These are phyloP conservation scores for Yamadazyma epiphylla DNA, from an alignment of 1,139 yeast species.

Conservation along the genomic window DNA sequence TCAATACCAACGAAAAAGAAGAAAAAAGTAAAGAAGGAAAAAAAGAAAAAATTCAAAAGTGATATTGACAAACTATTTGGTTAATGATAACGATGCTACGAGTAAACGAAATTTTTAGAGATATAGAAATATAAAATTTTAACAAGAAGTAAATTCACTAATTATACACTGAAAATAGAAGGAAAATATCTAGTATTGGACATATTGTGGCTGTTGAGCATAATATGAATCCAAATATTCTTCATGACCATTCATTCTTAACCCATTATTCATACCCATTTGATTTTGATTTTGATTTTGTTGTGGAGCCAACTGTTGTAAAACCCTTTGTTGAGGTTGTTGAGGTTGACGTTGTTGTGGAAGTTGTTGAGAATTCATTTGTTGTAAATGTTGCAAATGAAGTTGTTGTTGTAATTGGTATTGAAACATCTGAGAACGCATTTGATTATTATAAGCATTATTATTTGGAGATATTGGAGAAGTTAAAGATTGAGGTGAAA, in stretches of 20 bases:
- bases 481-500: constrained; percentile 3
- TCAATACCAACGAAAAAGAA: constrained; percentile 6
- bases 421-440: background rate
- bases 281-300: constrained; percentile 3
- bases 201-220: constrained; percentile 12
- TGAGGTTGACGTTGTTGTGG: constrained; percentile 3
- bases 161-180: no score
- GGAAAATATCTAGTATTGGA: constrained; percentile 13
- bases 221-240: constrained; percentile 9
- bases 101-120: background rate
- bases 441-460: background rate
- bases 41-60: constrained; percentile 41
- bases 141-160: background rate
- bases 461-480: background rate
- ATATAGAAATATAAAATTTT: no score
- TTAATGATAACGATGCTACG: constrained; percentile 7
- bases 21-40: constrained; percentile 17
- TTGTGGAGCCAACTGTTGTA: constrained; percentile 2
- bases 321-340: constrained; percentile 1
- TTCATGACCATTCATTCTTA: constrained; percentile 7
- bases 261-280: constrained; percentile 1
- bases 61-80: constrained; percentile 64
- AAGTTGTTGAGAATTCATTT: constrained; percentile 1
- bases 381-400: constrained; percentile 7
- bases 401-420: background rate